Evolutionary conservation across 176 grass and related monocot species (phyloP), one percentile per base, ranked within the genome.

Genomic region (Oryza brachyantha): DNA sequence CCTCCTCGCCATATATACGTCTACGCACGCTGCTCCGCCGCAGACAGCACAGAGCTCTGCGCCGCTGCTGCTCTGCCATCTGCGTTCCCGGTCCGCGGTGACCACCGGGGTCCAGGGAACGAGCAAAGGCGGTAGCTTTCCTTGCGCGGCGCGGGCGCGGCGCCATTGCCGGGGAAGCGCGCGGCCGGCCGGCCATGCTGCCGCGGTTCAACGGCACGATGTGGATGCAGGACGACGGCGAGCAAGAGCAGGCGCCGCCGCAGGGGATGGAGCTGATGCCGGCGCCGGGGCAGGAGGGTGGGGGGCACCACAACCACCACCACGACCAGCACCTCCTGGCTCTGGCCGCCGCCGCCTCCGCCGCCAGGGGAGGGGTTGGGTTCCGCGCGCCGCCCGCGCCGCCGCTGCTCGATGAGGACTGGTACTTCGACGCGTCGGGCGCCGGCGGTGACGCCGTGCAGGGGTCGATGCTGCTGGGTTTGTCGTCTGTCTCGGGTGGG

Each of bases 131-230:
- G 1, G 4, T n/a, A 19, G 2, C 4, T 29, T 46, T 67, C 13
- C 65, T 36, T 6, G 0, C 35, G 35, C 35, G 35, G 10, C 27
- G 10, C 38, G 46, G 35, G 10, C 27, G 10, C 38, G 46, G 28
- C 60, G 46, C 68, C 52, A 29, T 46, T 29, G 26, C 34, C 22
- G 26, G 57, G 31, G 4, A 32, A 4, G 3, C 31, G 60, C 13
- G n/a, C n/a, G n/a, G n/a, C n/a, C n/a, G n/a, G n/a, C n/a, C n/a
- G 42, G 27, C 65, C 66, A 95, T 95, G 96, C 90, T 93, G 5
- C 89, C 90, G 29, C 87, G 81, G 83, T 85, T 88, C 17, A 81
- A 74, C 59, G 86, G 71, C 69, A 55, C 84, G 35, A 78, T 90
- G 43, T 95, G 96, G 96, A 78, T 89, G 45, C 81, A 80, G 13